Evolutionary conservation across 139 green algal species (phyloP).

Genomic region (Chlorella sp.): DNA sequence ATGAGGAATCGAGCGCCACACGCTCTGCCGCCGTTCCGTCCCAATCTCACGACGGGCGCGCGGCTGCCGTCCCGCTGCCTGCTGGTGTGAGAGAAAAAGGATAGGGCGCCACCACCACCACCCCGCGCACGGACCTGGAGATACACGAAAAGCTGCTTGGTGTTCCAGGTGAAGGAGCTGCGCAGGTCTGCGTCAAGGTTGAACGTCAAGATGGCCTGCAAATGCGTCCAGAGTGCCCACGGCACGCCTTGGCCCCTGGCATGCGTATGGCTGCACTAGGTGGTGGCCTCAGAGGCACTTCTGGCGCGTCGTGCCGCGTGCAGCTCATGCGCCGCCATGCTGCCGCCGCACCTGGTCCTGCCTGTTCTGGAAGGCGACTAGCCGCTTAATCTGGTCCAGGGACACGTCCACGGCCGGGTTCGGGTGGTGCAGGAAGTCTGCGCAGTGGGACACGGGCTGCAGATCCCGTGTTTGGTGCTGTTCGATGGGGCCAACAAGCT

Average conservation of each 20-base stretch:
- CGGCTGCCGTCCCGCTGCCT: no score
- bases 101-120: no score
- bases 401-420: constrained; percentile 21
- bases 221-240: background rate
- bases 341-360: constrained; percentile 20
- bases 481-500: background rate
- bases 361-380: constrained; percentile 8
- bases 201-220: constrained; percentile 56
- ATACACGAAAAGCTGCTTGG: constrained; percentile 79
- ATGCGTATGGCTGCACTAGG: background rate
- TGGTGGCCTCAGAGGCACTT: no score
- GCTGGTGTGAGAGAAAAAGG: no score
- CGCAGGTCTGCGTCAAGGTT: constrained; percentile 62
- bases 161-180: constrained; percentile 81
- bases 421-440: constrained; percentile 34
- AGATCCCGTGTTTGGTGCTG: no score
- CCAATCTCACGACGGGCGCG: no score
- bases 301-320: no score
- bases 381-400: constrained; percentile 18
- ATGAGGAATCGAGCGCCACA: background rate
- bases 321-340: background rate
- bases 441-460: no score
- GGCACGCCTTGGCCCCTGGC: background rate
- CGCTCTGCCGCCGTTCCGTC: no score
- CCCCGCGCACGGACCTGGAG: constrained; percentile 36